Evolutionary conservation across 1,139 yeast genomes (phyloP).

Genomic region (Sugiyamaella pinicola): DNA sequence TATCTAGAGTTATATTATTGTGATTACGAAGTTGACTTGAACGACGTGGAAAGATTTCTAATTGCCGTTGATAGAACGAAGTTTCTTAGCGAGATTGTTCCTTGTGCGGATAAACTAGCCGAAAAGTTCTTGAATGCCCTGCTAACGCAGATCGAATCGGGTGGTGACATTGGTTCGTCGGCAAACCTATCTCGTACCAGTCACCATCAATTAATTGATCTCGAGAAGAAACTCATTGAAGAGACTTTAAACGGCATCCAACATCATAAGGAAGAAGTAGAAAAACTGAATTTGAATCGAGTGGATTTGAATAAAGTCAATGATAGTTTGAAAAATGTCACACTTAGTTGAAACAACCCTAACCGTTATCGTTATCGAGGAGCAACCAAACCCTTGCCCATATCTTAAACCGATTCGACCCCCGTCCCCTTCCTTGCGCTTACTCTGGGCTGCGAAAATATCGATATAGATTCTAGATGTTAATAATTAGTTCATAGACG

Average conservation of each 20-base stretch:
- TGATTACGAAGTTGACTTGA: conserved; percentile 31
- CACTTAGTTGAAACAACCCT: background rate
- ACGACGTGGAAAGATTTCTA: conserved; percentile 23
- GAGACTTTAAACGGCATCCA: conserved; percentile 8
- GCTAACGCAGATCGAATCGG: conserved; percentile 7
- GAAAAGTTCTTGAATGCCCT: conserved; percentile 6
- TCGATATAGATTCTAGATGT: too few species aligned
- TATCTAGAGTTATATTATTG: conserved; percentile 31
- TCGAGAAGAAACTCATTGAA: conserved; percentile 9
- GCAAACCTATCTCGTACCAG: conserved; percentile 6
- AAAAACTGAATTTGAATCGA: background rate
- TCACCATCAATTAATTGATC: conserved; percentile 5
- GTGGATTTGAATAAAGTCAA: background rate
- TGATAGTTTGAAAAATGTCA: background rate
- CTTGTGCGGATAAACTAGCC: conserved; percentile 13
- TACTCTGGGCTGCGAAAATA: too few species aligned
- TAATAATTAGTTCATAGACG: too few species aligned
- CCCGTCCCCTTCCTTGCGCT: too few species aligned
- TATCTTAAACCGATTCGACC: too few species aligned
- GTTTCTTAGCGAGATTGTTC: conserved; percentile 11
- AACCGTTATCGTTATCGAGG: conserved; percentile 7
- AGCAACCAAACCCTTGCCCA: background rate
- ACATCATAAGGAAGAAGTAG: conserved; percentile 1
- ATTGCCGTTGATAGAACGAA: conserved; percentile 11
- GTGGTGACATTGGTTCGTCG: conserved; percentile 14